These are phyloP conservation scores for Chlamydomonas sp. DNA, from an alignment of 139 green algal genomes.

Conservation along the genomic window DNA sequence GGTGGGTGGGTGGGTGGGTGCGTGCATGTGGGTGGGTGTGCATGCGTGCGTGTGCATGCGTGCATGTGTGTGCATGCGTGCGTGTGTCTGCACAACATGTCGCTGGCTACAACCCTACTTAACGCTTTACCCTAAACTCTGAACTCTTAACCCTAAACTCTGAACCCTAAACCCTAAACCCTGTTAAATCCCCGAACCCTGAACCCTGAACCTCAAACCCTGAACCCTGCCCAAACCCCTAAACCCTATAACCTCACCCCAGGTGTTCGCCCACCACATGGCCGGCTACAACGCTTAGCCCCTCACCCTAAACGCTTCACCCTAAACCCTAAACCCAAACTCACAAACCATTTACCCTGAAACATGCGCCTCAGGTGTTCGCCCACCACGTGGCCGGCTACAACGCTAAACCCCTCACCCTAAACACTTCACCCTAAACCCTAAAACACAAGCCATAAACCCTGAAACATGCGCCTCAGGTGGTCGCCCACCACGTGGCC, in stretches of 20 bases:
- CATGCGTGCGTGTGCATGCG: neutral
- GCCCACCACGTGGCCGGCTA: constrained; percentile 64
- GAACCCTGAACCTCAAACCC: neutral
- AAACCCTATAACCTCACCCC: constrained; percentile 1
- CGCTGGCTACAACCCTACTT: neutral
- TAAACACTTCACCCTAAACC: too few species aligned
- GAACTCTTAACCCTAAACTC: neutral
- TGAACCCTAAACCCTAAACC: constrained; percentile 4
- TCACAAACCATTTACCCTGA: neutral
- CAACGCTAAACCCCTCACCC: constrained; percentile 22
- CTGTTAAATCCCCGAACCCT: neutral
- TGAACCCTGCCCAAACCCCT: neutral
- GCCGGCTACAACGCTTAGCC: constrained; percentile 50
- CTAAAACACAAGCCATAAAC: too few species aligned
- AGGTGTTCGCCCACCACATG: constrained; percentile 64
- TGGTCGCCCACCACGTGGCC: constrained; percentile 63
- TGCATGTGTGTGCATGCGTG: neutral
- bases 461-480: constrained; percentile 9
- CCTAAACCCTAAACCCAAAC: neutral
- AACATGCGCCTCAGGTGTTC: constrained; percentile 41
- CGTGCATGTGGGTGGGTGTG: neutral
- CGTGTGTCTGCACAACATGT: neutral
- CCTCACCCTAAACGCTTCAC: neutral
- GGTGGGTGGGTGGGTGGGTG: too few species aligned
- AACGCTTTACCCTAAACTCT: neutral